Percentiles rank a stretch among this genome's conserved stretches.
phyloP scores from a whole-genome alignment of 805 yeast species.

The Hanseniaspora lindneri region DNA sequence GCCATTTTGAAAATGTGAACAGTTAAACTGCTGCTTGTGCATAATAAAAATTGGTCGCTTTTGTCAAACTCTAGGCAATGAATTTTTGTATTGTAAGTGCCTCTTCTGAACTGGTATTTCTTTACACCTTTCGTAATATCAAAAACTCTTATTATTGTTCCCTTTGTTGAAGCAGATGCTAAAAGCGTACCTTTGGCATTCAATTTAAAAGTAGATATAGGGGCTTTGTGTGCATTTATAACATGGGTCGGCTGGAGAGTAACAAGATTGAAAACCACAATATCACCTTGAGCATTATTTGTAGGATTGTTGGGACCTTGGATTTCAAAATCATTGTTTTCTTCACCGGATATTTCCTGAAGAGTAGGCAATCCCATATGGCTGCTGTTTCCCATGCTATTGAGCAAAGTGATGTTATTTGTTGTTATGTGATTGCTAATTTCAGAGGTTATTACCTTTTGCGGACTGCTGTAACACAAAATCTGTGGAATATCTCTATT shows the following conservation, averaged over 20 bases:
- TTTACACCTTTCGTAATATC: constrained; percentile 50
- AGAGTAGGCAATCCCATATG: not conserved
- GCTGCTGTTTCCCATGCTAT: constrained; percentile 6
- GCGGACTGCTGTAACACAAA: constrained; percentile 69
- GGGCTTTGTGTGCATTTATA: constrained; percentile 63
- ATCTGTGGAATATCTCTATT: constrained; percentile 30
- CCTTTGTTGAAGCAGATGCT: constrained; percentile 68
- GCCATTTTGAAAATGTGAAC: constrained; percentile 74
- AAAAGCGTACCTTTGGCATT: constrained; percentile 53
- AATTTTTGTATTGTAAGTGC: constrained; percentile 72
- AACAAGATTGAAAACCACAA: constrained; percentile 51
- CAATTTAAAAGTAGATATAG: constrained; percentile 50
- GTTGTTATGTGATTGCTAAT: constrained; percentile 26
- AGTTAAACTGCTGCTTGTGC: constrained; percentile 79
- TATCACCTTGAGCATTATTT: constrained; percentile 43
- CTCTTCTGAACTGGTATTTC: constrained; percentile 61
- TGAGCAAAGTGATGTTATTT: constrained; percentile 22
- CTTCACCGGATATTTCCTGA: constrained; percentile 9
- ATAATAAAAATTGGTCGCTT: constrained; percentile 61
- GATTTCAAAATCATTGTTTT: constrained; percentile 9
- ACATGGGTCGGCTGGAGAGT: constrained; percentile 54
- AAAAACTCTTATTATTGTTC: constrained; percentile 65
- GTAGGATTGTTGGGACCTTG: constrained; percentile 14
- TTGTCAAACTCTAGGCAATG: constrained; percentile 64
- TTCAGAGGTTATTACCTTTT: constrained; percentile 36